Conservation (phyloP, 1,284 basidiomycete species). For the Microbotryum intermedium region DNA sequence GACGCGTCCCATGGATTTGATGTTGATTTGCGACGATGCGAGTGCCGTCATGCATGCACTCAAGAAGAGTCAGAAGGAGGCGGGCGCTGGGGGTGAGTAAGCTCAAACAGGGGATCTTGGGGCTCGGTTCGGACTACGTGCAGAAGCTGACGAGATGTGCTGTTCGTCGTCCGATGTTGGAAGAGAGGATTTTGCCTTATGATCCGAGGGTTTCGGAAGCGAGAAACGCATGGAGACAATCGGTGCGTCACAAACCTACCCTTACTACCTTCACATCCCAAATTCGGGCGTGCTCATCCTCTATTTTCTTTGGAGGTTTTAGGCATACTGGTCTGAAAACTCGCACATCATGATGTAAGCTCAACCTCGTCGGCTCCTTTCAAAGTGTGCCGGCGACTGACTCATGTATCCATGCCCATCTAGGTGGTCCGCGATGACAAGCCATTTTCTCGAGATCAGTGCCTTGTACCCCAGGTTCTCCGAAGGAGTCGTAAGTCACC, state of each 20-base stretch:
- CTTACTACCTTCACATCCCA: too few relatives aligned
- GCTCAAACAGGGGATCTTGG: not conserved
- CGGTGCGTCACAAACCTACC: not conserved
- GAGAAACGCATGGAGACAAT: constrained; percentile 19
- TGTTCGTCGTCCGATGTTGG: too few relatives aligned
- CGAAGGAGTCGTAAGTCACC: constrained; percentile 11
- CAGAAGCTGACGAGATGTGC: not conserved
- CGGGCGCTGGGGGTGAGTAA: constrained; percentile 2
- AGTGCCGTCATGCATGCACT: constrained; percentile 15
- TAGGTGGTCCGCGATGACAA: constrained; percentile 22
- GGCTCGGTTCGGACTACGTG: not conserved
- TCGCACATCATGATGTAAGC: too few relatives aligned
- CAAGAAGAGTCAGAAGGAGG: constrained; percentile 6
- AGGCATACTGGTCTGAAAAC: constrained; percentile 3
- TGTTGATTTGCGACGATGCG: constrained; percentile 24
- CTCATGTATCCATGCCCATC: too few relatives aligned
- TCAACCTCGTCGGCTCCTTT: too few relatives aligned
- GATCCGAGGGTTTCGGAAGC: constrained; percentile 18
- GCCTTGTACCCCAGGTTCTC: constrained; percentile 13
- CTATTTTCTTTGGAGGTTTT: too few relatives aligned
- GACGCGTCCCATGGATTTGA: constrained; percentile 9
- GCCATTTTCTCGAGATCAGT: constrained; percentile 23
- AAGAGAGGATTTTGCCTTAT: constrained; percentile 28
- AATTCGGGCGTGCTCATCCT: too few relatives aligned
- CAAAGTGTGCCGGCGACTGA: too few relatives aligned